A percentile compares a stretch with the other conserved stretches of the same genome.
These are phyloP conservation scores for Chalaropsis ovoidea DNA, from an alignment of 2,329 filamentous ascomycete genomes.

Conservation along the genomic window DNA sequence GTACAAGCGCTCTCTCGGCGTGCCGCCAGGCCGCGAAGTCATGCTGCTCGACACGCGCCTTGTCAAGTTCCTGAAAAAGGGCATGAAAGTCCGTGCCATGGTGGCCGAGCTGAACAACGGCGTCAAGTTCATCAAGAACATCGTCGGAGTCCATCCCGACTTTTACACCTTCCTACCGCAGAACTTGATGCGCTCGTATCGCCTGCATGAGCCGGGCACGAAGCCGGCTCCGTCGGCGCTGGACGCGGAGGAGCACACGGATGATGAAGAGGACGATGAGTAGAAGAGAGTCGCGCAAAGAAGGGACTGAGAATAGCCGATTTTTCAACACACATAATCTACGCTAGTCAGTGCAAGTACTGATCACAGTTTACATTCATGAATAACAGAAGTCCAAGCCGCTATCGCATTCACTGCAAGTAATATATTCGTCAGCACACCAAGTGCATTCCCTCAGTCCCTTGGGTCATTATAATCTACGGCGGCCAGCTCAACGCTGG, in stretches of 20 bases:
- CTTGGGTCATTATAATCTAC: background rate
- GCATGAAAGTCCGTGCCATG: slow-evolving; percentile 51
- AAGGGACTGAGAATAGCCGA: background rate
- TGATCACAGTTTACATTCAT: background rate
- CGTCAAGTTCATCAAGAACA: slow-evolving; percentile 53
- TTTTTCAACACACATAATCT: background rate
- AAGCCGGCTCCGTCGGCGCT: slow-evolving; percentile 39
- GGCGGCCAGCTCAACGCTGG: slow-evolving; percentile 39
- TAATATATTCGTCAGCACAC: background rate
- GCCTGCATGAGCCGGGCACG: slow-evolving; percentile 41
- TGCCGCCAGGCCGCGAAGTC: slow-evolving; percentile 27
- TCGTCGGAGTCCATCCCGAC: slow-evolving; percentile 46
- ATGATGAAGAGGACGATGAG: background rate
- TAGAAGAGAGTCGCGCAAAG: background rate
- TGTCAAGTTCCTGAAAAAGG: slow-evolving; percentile 46
- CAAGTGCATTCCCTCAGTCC: background rate
- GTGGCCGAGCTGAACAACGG: slow-evolving; percentile 53
- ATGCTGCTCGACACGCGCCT: slow-evolving; percentile 59
- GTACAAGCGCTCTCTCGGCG: slow-evolving; percentile 9
- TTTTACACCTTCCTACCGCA: slow-evolving; percentile 59
- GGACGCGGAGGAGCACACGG: background rate
- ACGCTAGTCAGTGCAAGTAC: background rate
- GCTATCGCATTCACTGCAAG: background rate
- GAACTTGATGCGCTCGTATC: slow-evolving; percentile 58
- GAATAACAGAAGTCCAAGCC: background rate